Evolutionary conservation across 2,329 filamentous ascomycete species (phyloP), one percentile per base, ranked within the genome.

Genomic region (Ceratocystis albifundus): DNA sequence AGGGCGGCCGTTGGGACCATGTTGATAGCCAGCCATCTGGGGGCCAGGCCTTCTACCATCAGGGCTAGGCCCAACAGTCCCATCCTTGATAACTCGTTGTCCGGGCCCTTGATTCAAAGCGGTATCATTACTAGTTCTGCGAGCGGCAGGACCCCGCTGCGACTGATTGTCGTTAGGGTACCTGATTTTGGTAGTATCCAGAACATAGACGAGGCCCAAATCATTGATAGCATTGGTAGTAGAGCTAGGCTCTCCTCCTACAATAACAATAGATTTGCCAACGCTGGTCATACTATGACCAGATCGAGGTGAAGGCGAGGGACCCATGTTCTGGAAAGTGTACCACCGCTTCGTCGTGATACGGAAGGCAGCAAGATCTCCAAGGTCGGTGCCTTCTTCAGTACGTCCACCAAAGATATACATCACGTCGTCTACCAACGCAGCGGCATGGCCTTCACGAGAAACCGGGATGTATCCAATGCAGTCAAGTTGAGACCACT

Each of bases 251-350:
- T 99, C 95, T 70, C 94, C 94, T 46, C 90, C 95, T 41, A 97
- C 80, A 50, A 97, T 90, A 61, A 97, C 87, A 69, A 99, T 87
- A 68, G 92, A 89, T 75, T 96, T 96, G 36, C 90, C 90, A 69
- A 93, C 90, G 1, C 91, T 87, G 1, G 94, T 97, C 94, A 99
- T 97, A 75, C 91, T 96, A 75, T 99, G 94, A 0, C 94, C 94
- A 17, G 93, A 97, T 68, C 94, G 84, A 41, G 94, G 87, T 2
- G 92, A 96, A 0, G 94, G 94, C 0, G 92, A 95, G 2, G 92
- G 92, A 0, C 94, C 94, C 94, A 99, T 99, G 73, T 99, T 99
- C 73, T 99, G 94, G 76, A 99, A 99, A 45, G 94, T 99, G 75
- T 97, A 99, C 94, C 94, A 99, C 68, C 94, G 85, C 70, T 90